phyloP scores from a whole-genome alignment of 257 asterid genomes.

The Nicotiana benthamiana region DNA sequence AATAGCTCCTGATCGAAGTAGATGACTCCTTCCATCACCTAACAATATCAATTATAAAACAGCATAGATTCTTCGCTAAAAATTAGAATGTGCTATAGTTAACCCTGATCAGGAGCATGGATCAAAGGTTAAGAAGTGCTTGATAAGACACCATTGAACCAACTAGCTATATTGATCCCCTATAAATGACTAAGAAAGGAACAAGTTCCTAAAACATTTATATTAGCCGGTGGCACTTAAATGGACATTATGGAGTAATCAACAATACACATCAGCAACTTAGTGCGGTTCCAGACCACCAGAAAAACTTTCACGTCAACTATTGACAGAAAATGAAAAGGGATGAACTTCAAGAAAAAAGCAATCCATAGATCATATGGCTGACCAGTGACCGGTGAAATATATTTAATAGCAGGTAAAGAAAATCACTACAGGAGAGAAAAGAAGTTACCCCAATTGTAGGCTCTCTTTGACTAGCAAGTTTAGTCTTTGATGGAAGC shows the following conservation, averaged over 20 bases:
- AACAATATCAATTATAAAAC: background rate
- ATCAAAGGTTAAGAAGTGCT: background rate
- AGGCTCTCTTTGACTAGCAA: constrained; percentile 85
- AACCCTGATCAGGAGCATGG: background rate
- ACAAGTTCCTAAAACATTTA: background rate
- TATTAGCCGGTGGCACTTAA: background rate
- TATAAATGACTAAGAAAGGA: background rate
- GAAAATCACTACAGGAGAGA: background rate
- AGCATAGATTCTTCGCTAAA: background rate
- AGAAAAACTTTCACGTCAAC: background rate
- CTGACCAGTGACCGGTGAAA: background rate
- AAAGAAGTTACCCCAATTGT: constrained; percentile 59
- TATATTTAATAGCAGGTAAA: background rate
- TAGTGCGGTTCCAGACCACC: background rate
- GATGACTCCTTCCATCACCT: background rate
- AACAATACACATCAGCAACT: constrained; percentile 3
- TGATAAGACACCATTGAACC: background rate
- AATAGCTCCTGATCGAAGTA: background rate
- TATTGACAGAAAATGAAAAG: background rate
- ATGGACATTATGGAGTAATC: background rate
- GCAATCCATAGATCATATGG: background rate
- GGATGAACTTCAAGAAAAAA: background rate
- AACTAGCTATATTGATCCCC: background rate
- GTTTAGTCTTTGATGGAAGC: constrained; percentile 79
- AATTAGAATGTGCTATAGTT: background rate